Percentiles rank a stretch among this genome's conserved stretches.
Conservation (phyloP, 176 grass and related monocot species). For the Oryza australiensis region DNA sequence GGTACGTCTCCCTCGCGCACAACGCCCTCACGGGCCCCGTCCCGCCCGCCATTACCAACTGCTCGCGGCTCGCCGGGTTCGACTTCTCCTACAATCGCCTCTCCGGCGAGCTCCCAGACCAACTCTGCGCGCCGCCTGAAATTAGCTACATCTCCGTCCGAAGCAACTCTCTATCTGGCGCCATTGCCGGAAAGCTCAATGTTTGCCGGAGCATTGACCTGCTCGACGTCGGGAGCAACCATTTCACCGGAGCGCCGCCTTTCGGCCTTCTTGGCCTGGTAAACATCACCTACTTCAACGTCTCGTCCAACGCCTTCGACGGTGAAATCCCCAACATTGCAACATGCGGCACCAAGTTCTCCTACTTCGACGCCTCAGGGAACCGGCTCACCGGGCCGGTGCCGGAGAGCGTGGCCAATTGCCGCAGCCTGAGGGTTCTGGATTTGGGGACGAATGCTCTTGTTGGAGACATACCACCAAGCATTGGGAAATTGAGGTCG, state of each 20-base stretch:
- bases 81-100: slow-evolving; percentile 97
- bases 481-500: slow-evolving; percentile 61
- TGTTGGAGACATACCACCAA: slow-evolving; percentile 59
- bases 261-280: slow-evolving; percentile 51
- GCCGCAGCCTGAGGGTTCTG: slow-evolving; percentile 58
- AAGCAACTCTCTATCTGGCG: slow-evolving; percentile 65
- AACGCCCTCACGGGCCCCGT: slow-evolving; percentile 66
- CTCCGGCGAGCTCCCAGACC: slow-evolving; percentile 62
- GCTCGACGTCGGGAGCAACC: slow-evolving; percentile 82
- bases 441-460: slow-evolving; percentile 81
- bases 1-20: slow-evolving; percentile 87
- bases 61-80: slow-evolving; percentile 72
- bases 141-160: slow-evolving; percentile 85
- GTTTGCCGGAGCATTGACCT: slow-evolving; percentile 69
- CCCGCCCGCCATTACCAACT: slow-evolving; percentile 58
- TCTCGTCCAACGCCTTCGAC: slow-evolving; percentile 79
- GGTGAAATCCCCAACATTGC: slow-evolving; percentile 70
- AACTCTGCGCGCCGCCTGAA: slow-evolving; percentile 65
- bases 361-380: slow-evolving; percentile 65
- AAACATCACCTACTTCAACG: slow-evolving; percentile 96
- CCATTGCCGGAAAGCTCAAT: slow-evolving; percentile 42
- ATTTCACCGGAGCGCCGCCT: slow-evolving; percentile 59
- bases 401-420: slow-evolving; percentile 55
- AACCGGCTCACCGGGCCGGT: slow-evolving; percentile 65
- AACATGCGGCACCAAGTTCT: slow-evolving; percentile 57